phyloP scores from a whole-genome alignment of 352 stramenopile genomes.

The Saprolegnia parasitica region DNA sequence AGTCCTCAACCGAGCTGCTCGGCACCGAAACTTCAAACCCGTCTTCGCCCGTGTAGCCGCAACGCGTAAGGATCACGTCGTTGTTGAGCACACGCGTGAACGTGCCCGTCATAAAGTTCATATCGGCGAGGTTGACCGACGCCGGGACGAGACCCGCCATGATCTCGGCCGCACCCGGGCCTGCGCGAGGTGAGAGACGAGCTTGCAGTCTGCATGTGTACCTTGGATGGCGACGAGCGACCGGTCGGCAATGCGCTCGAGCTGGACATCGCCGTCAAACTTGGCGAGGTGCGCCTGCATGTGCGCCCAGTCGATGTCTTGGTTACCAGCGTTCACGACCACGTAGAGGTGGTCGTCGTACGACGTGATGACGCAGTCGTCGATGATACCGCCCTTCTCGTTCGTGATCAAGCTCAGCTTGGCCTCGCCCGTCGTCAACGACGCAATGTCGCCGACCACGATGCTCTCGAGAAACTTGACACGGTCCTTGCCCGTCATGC shows the following conservation, averaged over 20 bases:
- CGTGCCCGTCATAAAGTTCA: slow-evolving; percentile 95
- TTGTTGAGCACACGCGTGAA: slow-evolving; percentile 85
- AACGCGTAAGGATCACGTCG: slow-evolving; percentile 90
- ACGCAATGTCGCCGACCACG: slow-evolving; percentile 92
- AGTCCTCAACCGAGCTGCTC: slow-evolving; percentile 46
- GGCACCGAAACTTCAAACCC: slow-evolving; percentile 97
- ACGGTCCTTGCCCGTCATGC: slow-evolving; percentile 91
- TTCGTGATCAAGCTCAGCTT: slow-evolving; percentile 96
- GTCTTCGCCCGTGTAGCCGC: slow-evolving; percentile 99
- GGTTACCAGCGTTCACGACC: slow-evolving; percentile 98
- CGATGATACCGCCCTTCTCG: slow-evolving; percentile 94
- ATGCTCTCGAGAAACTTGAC: slow-evolving; percentile 93
- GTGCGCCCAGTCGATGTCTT: slow-evolving; percentile 93
- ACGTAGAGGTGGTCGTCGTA: slow-evolving; percentile 92
- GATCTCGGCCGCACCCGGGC: slow-evolving; percentile 85
- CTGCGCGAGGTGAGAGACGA: slow-evolving; percentile 26
- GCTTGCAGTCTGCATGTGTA: background rate
- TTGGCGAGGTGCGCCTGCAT: slow-evolving; percentile 81
- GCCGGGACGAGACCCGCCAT: slow-evolving; percentile 73
- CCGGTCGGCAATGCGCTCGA: slow-evolving; percentile 92
- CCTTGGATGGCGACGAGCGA: slow-evolving; percentile 93
- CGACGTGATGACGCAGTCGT: slow-evolving; percentile 97
- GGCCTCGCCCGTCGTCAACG: slow-evolving; percentile 78
- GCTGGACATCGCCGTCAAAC: slow-evolving; percentile 90
- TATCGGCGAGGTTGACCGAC: slow-evolving; percentile 85